These are phyloP conservation scores for Stephania yunnanensis DNA, from an alignment of 164 flowering plant genomes.

Conservation along the genomic window DNA sequence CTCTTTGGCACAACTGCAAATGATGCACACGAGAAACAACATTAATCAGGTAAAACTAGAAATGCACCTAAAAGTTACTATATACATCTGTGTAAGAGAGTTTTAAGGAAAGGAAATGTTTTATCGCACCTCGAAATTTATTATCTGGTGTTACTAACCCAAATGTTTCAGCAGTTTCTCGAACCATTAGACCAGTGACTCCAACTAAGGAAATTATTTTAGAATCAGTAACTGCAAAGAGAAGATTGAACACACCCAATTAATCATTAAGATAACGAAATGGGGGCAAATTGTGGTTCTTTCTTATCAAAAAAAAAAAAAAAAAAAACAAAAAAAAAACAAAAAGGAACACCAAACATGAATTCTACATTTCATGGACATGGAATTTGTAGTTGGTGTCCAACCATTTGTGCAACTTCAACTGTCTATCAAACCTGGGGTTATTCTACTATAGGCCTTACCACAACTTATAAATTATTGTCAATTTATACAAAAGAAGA, in stretches of 20 bases:
- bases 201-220: constrained; percentile 49
- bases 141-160: constrained; percentile 69
- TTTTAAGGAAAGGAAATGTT: background rate
- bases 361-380: background rate
- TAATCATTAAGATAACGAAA: background rate
- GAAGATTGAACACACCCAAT: constrained; percentile 1
- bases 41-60: background rate
- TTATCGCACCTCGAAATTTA: constrained; percentile 56
- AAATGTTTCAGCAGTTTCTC: constrained; percentile 87
- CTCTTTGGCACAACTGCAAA: constrained; percentile 78
- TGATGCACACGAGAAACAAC: background rate
- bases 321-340: no score
- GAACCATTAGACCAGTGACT: constrained; percentile 72
- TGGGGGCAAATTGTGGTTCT: no score
- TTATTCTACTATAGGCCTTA: no score
- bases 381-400: background rate
- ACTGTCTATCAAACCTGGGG: no score
- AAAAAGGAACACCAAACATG: no score
- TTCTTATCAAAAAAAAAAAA: no score
- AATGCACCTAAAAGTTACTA: background rate
- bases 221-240: constrained; percentile 62
- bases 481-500: background rate
- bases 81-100: background rate
- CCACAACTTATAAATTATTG: background rate
- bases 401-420: background rate